Base-by-base conservation (phyloP, 192 early-diverging fungal genomes). In the Coemansia sp. region DNA sequence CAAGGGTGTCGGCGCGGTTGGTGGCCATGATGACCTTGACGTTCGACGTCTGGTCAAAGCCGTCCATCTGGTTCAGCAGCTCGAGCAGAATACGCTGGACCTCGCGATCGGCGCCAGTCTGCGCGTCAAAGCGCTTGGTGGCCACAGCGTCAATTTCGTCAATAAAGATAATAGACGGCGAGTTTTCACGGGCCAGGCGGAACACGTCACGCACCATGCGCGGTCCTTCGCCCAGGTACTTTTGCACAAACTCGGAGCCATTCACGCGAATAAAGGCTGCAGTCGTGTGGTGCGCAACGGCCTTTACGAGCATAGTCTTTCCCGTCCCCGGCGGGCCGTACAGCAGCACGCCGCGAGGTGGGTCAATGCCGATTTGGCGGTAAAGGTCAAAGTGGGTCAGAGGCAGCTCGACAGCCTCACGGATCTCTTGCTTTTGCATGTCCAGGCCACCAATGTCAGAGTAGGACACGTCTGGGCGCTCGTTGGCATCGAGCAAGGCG, bases 21-120 rank as follows among this genome's bases (percentile, higher is more conserved):
- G 97, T 99, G 4, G 97, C 97, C 96, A 98, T 98, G 69, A 99
- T 96, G 27, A 99, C 97, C 85, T 99, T 99, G 71, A 99, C 95
- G 71, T 98, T 94, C 42, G 93, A 90, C 42, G 90, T 84, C 22
- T 92, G 93, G 67, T 98, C 97, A 80, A 99, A 99, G 9, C 97
- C 97, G 69, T 99, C 97, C 65, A 99, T 84, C 77, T 99, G 97
- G 71, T 96, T 99, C 63, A 99, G 76, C 17, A 99, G 87, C 78
- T 99, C 97, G 67, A 99, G 83, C 92, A 99, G 91, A 42, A 93
- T 99, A 74, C 97, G 89, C 82, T 99, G 97, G 56, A 99, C 95
- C 76, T 99, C 97, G 25, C 93, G 84, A 64, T 98, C 97, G 62
- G 93, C 97, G 37, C 96, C 94, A 6, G 95, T 94, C 46, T 89